These are phyloP conservation scores for Fusarium papillatum DNA, from an alignment of 2,329 filamentous ascomycete genomes.

Conservation along the genomic window DNA sequence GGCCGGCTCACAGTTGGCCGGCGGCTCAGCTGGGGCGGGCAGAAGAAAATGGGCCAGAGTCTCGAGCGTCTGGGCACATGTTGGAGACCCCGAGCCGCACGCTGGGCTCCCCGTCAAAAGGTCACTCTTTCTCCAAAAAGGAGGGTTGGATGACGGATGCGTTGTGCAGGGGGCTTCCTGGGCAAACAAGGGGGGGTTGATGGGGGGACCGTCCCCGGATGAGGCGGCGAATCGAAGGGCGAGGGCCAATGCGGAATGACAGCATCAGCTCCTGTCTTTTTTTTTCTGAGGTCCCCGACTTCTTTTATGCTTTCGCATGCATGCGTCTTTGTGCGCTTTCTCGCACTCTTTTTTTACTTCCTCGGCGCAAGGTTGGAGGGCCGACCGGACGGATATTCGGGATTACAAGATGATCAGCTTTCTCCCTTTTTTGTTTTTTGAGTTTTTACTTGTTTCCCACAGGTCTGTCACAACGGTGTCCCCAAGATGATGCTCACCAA, in stretches of 20 bases:
- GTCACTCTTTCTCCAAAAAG: background rate
- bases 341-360: background rate
- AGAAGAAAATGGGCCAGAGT: conserved; percentile 1
- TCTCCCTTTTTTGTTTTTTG: background rate
- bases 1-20: conserved; percentile 16
- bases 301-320: background rate
- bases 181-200: background rate
- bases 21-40: conserved; percentile 9
- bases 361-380: background rate
- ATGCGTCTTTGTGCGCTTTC: background rate
- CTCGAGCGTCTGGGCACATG: conserved; percentile 20
- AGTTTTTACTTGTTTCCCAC: background rate
- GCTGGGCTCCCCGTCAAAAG: conserved; percentile 2
- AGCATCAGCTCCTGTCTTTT: conserved; percentile 19
- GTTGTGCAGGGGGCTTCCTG: conserved; percentile 26
- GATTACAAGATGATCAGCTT: background rate
- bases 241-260: conserved; percentile 27
- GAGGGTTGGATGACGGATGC: conserved; percentile 22
- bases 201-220: conserved; percentile 6
- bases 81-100: conserved; percentile 27
- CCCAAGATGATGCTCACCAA: conserved; percentile 7
- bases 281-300: background rate
- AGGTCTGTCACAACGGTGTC: background rate
- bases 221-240: conserved; percentile 12
- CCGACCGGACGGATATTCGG: background rate